Base-by-base conservation (phyloP, 1,284 basidiomycete genomes). In the Termitomyces sp. region DNA sequence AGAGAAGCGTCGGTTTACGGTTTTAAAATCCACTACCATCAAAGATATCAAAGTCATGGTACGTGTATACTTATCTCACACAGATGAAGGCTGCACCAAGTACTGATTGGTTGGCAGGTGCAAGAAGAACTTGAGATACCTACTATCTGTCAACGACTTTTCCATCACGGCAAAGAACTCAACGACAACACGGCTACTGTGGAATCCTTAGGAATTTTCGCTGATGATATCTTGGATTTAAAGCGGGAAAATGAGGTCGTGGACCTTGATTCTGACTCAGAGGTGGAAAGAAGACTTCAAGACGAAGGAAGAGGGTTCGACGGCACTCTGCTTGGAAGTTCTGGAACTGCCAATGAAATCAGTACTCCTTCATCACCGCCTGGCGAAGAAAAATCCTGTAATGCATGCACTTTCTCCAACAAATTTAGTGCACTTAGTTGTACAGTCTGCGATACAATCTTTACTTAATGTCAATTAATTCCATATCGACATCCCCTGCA, bases 11-110 rank as follows among this genome's bases (percentile, higher is more conserved):
- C 77, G 68, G 56, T 64, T 91, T 45, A 75, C 66, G 11, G 75
- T 91, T 43, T 74, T 72, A 37, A 89, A 86, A 64, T 66, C 69
- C 16, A 88, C 79, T 59, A 83, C 84, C 0, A 74, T 92, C 50
- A 90, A 86, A 63, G 86, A 89, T 9, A 79, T 92, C 59, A 91
- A 90, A 65, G 65, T 87, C 47, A 72, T 78, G 74, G 88, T 90
- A 52, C 50, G 79, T 64, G 7, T 18, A 30, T 21, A 24, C 2
- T 21, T 28, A 33, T 39, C 44, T 9, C 8, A 33, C 31, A 33
- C 39, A 21, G 31, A 46, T 21, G 30, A 28, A 18, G 34, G 28
- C 19, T 50, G 39, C 33, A 46, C 10, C 42, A 24, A 24, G 21
- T 24, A 24, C 5, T 16, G 50, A 51, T 54, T 38, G 33, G 16